A percentile compares a stretch with the other conserved stretches of the same genome.
Evolutionary conservation across 257 asterid genomes (phyloP).

Genomic region (Lantana camara): DNA sequence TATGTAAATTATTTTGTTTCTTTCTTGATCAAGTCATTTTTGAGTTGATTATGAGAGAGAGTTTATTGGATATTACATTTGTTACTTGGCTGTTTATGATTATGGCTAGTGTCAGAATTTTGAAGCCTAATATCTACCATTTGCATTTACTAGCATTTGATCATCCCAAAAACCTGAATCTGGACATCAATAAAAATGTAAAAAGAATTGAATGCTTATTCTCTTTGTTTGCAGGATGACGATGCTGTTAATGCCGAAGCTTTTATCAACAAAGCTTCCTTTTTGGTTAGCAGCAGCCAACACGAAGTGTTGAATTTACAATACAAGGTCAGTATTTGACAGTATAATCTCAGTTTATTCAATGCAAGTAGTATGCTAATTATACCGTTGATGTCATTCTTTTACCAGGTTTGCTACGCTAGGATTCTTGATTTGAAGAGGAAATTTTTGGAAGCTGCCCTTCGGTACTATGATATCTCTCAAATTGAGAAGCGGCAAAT

Average conservation of each 20-base stretch:
- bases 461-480: constrained; percentile 94
- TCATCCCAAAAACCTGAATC: constrained; percentile 9
- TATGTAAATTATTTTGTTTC: neutral
- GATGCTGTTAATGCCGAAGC: constrained; percentile 99
- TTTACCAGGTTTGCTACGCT: constrained; percentile 90
- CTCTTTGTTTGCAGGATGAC: constrained; percentile 70
- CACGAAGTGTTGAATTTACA: constrained; percentile 92
- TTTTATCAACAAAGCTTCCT: constrained; percentile 96
- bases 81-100: neutral
- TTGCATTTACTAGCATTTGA: neutral
- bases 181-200: constrained; percentile 15
- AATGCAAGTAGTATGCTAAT: neutral
- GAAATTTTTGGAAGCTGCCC: constrained; percentile 97
- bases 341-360: constrained; percentile 7
- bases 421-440: constrained; percentile 95
- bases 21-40: neutral
- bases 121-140: constrained; percentile 14
- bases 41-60: neutral
- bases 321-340: constrained; percentile 62
- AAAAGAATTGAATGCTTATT: constrained; percentile 20
- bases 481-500: constrained; percentile 96
- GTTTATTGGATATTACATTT: neutral
- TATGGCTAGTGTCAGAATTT: neutral
- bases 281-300: constrained; percentile 86
- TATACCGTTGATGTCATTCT: neutral